phyloP scores from a whole-genome alignment of 129 eudicot genomes.

The Logfia minima region DNA sequence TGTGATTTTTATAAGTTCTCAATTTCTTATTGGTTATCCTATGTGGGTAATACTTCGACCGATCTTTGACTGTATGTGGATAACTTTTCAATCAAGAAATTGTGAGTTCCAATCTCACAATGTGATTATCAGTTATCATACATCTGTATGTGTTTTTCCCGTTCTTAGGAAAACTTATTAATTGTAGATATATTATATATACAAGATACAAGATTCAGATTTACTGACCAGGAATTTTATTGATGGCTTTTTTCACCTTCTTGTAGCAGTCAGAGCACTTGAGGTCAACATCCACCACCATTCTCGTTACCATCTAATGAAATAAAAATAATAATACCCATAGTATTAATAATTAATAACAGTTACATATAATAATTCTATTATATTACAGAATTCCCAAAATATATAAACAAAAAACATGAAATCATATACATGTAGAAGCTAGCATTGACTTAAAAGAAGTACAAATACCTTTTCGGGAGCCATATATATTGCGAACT shows the following conservation, averaged over 20 bases:
- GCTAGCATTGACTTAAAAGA: not conserved
- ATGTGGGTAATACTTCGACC: too few species aligned
- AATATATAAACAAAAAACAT: not conserved
- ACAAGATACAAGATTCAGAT: not conserved
- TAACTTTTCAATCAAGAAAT: too few species aligned
- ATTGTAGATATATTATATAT: too few species aligned
- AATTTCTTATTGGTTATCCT: too few species aligned
- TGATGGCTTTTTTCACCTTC: slow-evolving; percentile 69
- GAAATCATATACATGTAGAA: too few species aligned
- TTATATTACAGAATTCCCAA: not conserved
- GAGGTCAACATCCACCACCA: slow-evolving; percentile 85
- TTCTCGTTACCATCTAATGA: slow-evolving; percentile 44
- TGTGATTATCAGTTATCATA: too few species aligned
- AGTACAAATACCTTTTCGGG: slow-evolving; percentile 9
- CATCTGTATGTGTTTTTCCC: not conserved
- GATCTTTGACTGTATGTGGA: too few species aligned
- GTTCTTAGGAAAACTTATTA: not conserved
- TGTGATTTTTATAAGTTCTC: too few species aligned
- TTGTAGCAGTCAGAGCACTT: slow-evolving; percentile 76
- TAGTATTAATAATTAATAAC: not conserved
- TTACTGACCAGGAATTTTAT: slow-evolving; percentile 71
- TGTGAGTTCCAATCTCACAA: too few species aligned
- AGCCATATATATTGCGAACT: slow-evolving; percentile 8
- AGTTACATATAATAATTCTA: not conserved
- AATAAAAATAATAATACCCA: not conserved